Percentiles rank a stretch among this genome's conserved stretches.
These are phyloP conservation scores for Debaryomycetaceae sp. DNA, from an alignment of 1,139 yeast genomes.

Conservation along the genomic window DNA sequence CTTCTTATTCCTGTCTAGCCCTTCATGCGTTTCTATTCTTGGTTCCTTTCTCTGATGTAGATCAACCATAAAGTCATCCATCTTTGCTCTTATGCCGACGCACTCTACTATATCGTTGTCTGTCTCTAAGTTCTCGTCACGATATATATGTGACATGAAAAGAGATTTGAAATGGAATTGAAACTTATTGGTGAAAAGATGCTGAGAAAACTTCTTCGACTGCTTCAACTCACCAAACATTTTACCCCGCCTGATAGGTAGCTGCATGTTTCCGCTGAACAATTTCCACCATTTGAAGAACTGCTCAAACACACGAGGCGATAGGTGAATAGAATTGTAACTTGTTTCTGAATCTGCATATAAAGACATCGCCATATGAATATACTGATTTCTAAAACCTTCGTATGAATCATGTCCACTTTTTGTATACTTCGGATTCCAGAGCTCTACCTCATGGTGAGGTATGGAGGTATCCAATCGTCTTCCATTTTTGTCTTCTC, in stretches of 20 bases:
- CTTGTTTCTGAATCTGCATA: conserved; percentile 44
- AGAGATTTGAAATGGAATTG: conserved; percentile 37
- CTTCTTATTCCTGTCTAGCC: conserved; percentile 23
- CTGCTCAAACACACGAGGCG: conserved; percentile 37
- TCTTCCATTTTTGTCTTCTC: conserved; percentile 31
- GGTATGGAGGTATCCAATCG: conserved; percentile 58
- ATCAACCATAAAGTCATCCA: conserved; percentile 39
- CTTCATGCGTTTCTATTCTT: conserved; percentile 29
- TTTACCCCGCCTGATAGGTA: conserved; percentile 39
- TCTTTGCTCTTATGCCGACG: conserved; percentile 40
- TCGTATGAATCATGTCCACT: conserved; percentile 37
- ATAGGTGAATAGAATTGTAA: conserved; percentile 41
- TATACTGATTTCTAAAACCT: conserved; percentile 38
- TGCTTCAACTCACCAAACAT: conserved; percentile 37
- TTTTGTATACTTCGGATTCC: conserved; percentile 59
- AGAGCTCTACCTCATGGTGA: conserved; percentile 65
- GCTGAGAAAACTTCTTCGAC: conserved; percentile 40
- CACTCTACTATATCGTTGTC: conserved; percentile 29
- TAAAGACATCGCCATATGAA: conserved; percentile 50
- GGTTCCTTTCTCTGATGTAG: conserved; percentile 47
- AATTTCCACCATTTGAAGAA: conserved; percentile 47
- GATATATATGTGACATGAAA: conserved; percentile 39
- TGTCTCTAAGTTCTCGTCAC: conserved; percentile 22
- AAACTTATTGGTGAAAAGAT: conserved; percentile 39
- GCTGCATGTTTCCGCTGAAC: conserved; percentile 40